Conservation (phyloP, 2,329 filamentous ascomycete genomes). For the Uncinocarpus reesii region DNA sequence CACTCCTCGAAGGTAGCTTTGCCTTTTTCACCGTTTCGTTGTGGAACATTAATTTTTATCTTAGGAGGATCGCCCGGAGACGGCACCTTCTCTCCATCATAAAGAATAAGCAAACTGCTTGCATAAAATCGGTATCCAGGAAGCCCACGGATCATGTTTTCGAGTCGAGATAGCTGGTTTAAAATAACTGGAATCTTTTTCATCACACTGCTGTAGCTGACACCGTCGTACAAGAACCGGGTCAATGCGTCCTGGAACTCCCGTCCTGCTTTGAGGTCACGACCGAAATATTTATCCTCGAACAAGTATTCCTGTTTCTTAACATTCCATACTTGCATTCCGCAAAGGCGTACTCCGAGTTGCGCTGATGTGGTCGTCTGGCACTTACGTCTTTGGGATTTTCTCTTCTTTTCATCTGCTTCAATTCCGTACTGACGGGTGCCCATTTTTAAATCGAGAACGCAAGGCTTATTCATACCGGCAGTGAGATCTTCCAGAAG, state of each 20-base stretch:
- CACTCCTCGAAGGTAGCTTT: slow-evolving; percentile 25
- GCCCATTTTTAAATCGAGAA: slow-evolving; percentile 97
- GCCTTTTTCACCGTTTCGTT: slow-evolving; percentile 19
- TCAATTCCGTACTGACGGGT: slow-evolving; percentile 94
- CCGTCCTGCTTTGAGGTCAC: slow-evolving; percentile 71
- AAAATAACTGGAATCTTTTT: slow-evolving; percentile 82
- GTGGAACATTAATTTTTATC: slow-evolving; percentile 19
- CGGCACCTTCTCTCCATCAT: slow-evolving; percentile 59
- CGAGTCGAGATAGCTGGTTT: slow-evolving; percentile 70
- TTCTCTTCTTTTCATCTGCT: slow-evolving; percentile 80
- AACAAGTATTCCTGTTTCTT: slow-evolving; percentile 79
- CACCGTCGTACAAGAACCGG: slow-evolving; percentile 82
- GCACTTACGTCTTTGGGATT: slow-evolving; percentile 87
- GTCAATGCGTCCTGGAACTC: slow-evolving; percentile 85
- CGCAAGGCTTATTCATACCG: slow-evolving; percentile 92
- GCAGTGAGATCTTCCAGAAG: slow-evolving; percentile 89
- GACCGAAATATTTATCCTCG: slow-evolving; percentile 95
- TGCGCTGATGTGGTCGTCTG: slow-evolving; percentile 82
- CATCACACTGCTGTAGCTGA: slow-evolving; percentile 66
- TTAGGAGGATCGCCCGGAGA: slow-evolving; percentile 17
- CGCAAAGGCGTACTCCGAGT: slow-evolving; percentile 85
- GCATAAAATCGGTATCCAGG: slow-evolving; percentile 91
- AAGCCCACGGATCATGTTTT: slow-evolving; percentile 68
- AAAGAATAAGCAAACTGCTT: slow-evolving; percentile 87
- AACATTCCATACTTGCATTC: slow-evolving; percentile 91